Conservation (phyloP, 2,329 filamentous ascomycete genomes). For the Aspergillus sp. region DNA sequence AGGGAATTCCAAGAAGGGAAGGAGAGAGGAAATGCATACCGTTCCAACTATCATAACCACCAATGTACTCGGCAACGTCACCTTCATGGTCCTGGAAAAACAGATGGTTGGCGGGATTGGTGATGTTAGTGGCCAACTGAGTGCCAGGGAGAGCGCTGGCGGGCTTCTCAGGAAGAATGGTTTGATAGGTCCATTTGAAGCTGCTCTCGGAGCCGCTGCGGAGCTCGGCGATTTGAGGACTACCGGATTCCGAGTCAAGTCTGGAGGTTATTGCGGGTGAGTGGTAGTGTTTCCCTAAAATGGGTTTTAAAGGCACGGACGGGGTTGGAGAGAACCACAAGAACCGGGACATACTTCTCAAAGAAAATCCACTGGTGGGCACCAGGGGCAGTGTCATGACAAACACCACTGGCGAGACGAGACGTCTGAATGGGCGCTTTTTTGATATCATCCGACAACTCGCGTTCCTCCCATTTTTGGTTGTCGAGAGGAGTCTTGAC, state of each 20-base stretch:
- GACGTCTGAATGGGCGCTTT: background rate
- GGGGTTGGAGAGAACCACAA: background rate
- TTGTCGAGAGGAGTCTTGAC: background rate
- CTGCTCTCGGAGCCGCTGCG: background rate
- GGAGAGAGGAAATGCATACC: background rate
- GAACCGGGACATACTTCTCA: background rate
- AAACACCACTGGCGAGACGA: background rate
- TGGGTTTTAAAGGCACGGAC: background rate
- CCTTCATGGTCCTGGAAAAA: slow-evolving; percentile 1
- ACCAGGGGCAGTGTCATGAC: background rate
- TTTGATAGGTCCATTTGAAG: background rate
- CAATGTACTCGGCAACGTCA: background rate
- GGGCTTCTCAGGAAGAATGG: background rate
- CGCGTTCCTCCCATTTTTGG: background rate
- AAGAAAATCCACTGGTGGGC: background rate
- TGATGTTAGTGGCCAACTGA: background rate
- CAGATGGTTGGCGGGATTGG: background rate
- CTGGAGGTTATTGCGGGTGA: background rate
- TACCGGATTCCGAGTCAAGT: background rate
- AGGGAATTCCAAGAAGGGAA: no score
- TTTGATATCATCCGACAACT: background rate
- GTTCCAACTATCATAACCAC: background rate
- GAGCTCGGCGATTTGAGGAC: background rate
- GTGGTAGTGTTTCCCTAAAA: background rate
- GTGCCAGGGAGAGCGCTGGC: slow-evolving; percentile 1